These are phyloP conservation scores for Russula vinacea DNA, from an alignment of 768 basidiomycete species.

Conservation along the genomic window DNA sequence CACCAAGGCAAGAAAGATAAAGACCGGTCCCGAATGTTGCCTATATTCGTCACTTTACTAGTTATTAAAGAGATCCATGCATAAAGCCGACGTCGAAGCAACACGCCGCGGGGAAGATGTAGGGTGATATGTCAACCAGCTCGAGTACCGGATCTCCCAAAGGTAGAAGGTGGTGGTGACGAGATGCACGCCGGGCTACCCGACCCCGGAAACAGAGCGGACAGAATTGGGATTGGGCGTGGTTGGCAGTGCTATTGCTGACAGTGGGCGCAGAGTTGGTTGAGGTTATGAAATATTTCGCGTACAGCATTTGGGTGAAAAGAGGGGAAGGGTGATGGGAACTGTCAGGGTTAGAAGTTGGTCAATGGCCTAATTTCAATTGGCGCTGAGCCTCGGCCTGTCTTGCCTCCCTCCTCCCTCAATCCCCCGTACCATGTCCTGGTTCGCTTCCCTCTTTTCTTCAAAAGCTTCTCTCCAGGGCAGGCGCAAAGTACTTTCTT, in stretches of 20 bases:
- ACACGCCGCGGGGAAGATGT: neutral
- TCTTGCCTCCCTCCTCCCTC: slow-evolving; percentile 11
- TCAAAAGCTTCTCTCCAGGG: slow-evolving; percentile 45
- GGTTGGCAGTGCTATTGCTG: neutral
- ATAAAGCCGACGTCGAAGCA: neutral
- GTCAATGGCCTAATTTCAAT: neutral
- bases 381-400: neutral
- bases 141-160: neutral
- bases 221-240: neutral
- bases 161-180: neutral
- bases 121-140: neutral
- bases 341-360: neutral
- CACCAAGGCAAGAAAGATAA: neutral
- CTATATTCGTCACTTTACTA: no score
- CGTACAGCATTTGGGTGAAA: neutral
- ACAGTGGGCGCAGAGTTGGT: neutral
- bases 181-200: neutral
- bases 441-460: slow-evolving; percentile 67
- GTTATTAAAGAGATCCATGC: neutral
- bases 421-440: slow-evolving; percentile 52
- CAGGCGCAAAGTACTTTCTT: slow-evolving; percentile 59
- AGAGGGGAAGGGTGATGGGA: neutral
- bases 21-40: neutral
- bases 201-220: neutral
- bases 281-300: neutral